phyloP scores from a whole-genome alignment of 2,329 filamentous ascomycete genomes.

The Dothideomycetes sp. region DNA sequence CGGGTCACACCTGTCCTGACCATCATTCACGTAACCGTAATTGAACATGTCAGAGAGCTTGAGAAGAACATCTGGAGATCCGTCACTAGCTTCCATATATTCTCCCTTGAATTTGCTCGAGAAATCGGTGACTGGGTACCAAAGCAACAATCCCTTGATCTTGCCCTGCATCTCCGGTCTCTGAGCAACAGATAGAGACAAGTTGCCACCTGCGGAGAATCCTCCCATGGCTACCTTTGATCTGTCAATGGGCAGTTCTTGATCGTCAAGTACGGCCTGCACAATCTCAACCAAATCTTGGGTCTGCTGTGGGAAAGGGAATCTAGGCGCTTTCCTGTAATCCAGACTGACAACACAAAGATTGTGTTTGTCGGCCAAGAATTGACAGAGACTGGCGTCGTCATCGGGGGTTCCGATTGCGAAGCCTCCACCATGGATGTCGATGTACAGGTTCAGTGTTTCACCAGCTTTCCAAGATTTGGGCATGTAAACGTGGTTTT shows the following conservation, averaged over 20 bases:
- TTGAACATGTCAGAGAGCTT: conserved; percentile 3
- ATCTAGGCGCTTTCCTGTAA: neutral
- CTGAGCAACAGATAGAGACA: neutral
- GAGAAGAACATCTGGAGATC: neutral
- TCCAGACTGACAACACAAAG: neutral
- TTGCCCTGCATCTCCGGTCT: neutral
- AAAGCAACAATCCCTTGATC: neutral
- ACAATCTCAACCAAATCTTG: neutral
- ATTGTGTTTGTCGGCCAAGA: neutral
- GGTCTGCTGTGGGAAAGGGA: neutral
- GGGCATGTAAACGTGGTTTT: neutral
- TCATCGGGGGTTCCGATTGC: neutral
- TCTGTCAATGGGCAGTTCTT: neutral
- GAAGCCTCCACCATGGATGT: conserved; percentile 11
- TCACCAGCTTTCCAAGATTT: neutral
- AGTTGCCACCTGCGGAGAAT: conserved; percentile 8
- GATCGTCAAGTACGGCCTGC: neutral
- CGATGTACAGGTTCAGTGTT: conserved; percentile 1
- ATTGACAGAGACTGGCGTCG: conserved; percentile 2
- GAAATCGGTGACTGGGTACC: conserved; percentile 6
- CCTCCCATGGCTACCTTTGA: conserved; percentile 3
- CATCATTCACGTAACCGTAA: neutral
- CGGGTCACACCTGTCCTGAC: neutral
- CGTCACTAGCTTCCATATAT: neutral
- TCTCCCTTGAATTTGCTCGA: neutral